These are phyloP conservation scores for Mortierella sp. DNA, from an alignment of 371 early-diverging fungal species.

Conservation along the genomic window DNA sequence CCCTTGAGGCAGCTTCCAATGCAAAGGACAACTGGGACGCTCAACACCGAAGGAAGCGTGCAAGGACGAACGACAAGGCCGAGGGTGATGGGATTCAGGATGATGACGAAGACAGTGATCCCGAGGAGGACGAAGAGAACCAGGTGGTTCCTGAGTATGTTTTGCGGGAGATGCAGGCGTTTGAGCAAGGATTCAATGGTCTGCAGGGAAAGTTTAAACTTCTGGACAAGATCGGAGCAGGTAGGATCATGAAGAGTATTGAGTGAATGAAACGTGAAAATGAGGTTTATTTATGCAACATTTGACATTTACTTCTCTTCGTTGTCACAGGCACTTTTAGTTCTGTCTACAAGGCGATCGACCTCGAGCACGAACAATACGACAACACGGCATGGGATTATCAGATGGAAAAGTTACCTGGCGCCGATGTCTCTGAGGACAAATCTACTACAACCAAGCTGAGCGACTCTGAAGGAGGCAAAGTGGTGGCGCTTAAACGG, in stretches of 20 bases:
- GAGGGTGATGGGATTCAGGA: conserved; percentile 1
- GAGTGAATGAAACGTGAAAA: neutral
- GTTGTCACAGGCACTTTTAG: conserved; percentile 89
- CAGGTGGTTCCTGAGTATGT: conserved; percentile 29
- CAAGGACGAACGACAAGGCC: neutral
- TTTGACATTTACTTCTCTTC: neutral
- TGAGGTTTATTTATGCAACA: neutral
- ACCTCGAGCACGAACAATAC: conserved; percentile 75
- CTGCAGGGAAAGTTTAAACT: conserved; percentile 73
- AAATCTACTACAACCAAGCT: conserved; percentile 5
- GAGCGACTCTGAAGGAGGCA: conserved; percentile 29
- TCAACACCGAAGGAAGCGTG: neutral
- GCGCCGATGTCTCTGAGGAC: neutral
- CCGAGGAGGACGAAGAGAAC: conserved; percentile 33
- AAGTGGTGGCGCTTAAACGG: conserved; percentile 92
- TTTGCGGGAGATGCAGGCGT: conserved; percentile 60
- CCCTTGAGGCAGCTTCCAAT: neutral
- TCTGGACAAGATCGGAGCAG: conserved; percentile 84
- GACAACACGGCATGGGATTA: conserved; percentile 77
- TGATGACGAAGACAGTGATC: conserved; percentile 17
- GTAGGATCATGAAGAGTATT: conserved; percentile 33
- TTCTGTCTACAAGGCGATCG: conserved; percentile 96
- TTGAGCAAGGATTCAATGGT: conserved; percentile 65
- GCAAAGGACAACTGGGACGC: neutral
- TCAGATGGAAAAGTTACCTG: conserved; percentile 18